A percentile compares a stretch with the other conserved stretches of the same genome.
These are phyloP conservation scores for Colletotrichum musae DNA, from an alignment of 2,329 filamentous ascomycete genomes.

Conservation along the genomic window DNA sequence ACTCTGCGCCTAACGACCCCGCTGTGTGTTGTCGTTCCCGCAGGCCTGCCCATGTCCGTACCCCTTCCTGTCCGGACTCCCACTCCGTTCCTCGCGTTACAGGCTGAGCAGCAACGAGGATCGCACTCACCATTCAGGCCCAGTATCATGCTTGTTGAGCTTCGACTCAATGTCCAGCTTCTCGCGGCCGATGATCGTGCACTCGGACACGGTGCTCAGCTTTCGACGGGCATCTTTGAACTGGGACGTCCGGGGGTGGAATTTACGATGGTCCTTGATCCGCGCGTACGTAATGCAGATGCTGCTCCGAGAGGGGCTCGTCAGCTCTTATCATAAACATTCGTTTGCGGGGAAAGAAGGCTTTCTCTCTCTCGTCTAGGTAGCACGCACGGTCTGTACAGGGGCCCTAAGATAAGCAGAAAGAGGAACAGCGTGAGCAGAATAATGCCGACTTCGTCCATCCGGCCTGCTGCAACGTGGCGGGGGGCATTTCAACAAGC, in stretches of 20 bases:
- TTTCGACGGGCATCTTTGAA: constrained; percentile 47
- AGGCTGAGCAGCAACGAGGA: not conserved
- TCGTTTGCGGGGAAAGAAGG: constrained; percentile 5
- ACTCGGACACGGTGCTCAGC: constrained; percentile 49
- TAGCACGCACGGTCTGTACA: constrained; percentile 28
- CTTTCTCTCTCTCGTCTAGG: constrained; percentile 3
- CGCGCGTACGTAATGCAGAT: constrained; percentile 22
- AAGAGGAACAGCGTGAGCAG: constrained; percentile 34
- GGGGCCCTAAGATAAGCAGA: constrained; percentile 29
- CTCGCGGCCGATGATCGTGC: constrained; percentile 34
- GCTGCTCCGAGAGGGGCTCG: constrained; percentile 3
- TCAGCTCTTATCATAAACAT: constrained; percentile 21
- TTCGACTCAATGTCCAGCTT: constrained; percentile 34
- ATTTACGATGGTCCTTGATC: constrained; percentile 38
- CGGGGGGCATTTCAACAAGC: constrained; percentile 17
- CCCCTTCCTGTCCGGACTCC: no score
- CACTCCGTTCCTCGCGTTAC: no score
- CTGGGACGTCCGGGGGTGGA: constrained; percentile 34
- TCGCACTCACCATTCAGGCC: constrained; percentile 32
- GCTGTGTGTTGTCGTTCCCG: no score
- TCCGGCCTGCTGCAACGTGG: not conserved
- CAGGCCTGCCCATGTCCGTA: no score
- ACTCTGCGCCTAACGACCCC: not conserved
- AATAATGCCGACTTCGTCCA: constrained; percentile 38
- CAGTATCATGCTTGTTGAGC: constrained; percentile 17